Evolutionary conservation across 2,329 filamentous ascomycete genomes (phyloP).

Genomic region (Fusarium robinianum): DNA sequence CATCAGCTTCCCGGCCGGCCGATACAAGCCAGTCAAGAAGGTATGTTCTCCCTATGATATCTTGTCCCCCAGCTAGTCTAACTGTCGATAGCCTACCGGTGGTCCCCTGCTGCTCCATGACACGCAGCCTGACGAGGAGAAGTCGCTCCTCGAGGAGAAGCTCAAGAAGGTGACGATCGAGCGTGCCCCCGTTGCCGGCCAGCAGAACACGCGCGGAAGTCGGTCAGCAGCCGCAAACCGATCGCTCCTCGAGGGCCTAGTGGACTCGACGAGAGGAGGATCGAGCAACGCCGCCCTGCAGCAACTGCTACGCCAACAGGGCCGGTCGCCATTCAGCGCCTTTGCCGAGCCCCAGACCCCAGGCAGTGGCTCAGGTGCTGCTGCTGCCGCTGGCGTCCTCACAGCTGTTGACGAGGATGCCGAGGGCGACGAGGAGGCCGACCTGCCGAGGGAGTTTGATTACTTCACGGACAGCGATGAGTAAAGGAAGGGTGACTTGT

Average conservation of each 20-base stretch:
- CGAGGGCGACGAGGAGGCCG: slow-evolving; percentile 73
- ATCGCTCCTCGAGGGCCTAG: slow-evolving; percentile 44
- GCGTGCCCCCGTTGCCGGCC: slow-evolving; percentile 62
- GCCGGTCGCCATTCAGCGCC: slow-evolving; percentile 41
- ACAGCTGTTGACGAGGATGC: slow-evolving; percentile 87
- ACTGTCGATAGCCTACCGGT: slow-evolving; percentile 73
- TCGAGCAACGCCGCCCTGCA: slow-evolving; percentile 45
- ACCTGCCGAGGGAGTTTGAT: slow-evolving; percentile 73
- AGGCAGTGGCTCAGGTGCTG: slow-evolving; percentile 59
- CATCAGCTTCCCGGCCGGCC: slow-evolving; percentile 85
- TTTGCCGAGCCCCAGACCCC: slow-evolving; percentile 37
- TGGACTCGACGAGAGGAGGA: slow-evolving; percentile 40
- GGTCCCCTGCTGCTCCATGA: slow-evolving; percentile 92
- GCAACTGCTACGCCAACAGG: slow-evolving; percentile 49
- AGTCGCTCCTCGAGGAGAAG: slow-evolving; percentile 86
- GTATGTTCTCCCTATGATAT: slow-evolving; percentile 53
- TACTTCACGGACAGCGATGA: slow-evolving; percentile 72
- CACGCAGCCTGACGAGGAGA: slow-evolving; percentile 75
- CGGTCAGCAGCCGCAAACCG: slow-evolving; percentile 41
- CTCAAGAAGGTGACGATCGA: slow-evolving; percentile 77
- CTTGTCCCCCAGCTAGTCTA: slow-evolving; percentile 22
- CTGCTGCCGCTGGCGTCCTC: slow-evolving; percentile 76
- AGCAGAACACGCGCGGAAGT: slow-evolving; percentile 38
- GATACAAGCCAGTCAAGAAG: slow-evolving; percentile 90
- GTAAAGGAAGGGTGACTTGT: slow-evolving; percentile 53